Evolutionary conservation across 116 monocot genomes (phyloP), one percentile per base, ranked within the genome.

Genomic region (Posidonia oceanica): DNA sequence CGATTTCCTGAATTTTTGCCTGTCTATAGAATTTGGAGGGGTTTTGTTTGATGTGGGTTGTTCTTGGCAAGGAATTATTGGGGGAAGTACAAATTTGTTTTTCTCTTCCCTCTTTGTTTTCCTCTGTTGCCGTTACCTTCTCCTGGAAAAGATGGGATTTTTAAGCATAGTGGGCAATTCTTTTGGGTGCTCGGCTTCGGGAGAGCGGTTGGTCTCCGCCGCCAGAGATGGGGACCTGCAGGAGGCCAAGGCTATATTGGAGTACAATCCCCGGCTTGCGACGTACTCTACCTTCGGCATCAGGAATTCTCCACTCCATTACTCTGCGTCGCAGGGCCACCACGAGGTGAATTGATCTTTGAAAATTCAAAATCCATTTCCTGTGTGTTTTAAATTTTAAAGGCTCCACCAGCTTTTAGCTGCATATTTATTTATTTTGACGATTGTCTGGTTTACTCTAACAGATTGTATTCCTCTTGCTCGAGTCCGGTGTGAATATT

Each of bases 181-280:
- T 12, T 85, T 99, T 39, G 98, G 98, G 64, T 99, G 98, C 81
- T 99, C 98, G 37, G 98, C 98, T 22, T 93, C 93, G 5, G 93
- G 98, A 15, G 98, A 93, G 83, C 74, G 98, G 67, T 78, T 99
- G 40, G 93, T 93, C 51, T 99, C 98, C 5, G 98, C 98, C 0
- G 93, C 93, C 5, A 87, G 93, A 64, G 98, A 99, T 70, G 98
- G 98, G 0, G 98, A 99, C 75, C 76, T 93, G 29, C 88, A 83
- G 62, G 98, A 99, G 71, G 98, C 98, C 21, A 90, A 85, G 62
- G 90, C 90, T 56, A 79, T 93, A 3, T 69, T 93, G 74, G 93
- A 99, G 39, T 88, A 83, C 72, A 93, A 93, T 68, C 98, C 98
- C 11, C 70, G 93, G 52, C 93, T 99, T 13, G 98, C 88, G 15